Evolutionary conservation across 2,329 filamentous ascomycete species (phyloP).

Genomic region (Pyrenochaeta sp.): DNA sequence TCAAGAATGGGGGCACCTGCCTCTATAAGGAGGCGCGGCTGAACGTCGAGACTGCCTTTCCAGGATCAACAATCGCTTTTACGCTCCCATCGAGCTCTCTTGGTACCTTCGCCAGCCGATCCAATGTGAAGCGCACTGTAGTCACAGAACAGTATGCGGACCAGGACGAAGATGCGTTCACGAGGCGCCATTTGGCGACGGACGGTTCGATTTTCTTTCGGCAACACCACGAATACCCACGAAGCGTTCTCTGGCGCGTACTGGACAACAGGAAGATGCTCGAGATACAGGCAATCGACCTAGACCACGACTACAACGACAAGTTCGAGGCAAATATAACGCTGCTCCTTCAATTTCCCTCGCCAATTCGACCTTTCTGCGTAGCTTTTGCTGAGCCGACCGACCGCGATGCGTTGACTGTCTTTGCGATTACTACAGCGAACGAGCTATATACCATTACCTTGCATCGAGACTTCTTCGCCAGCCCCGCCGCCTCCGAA

Average conservation of each 20-base stretch:
- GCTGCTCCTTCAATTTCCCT: conserved; percentile 79
- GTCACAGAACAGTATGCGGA: conserved; percentile 51
- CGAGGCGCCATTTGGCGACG: conserved; percentile 73
- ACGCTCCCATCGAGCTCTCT: conserved; percentile 45
- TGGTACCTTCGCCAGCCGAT: conserved; percentile 44
- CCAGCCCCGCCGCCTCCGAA: conserved; percentile 73
- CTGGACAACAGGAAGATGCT: conserved; percentile 81
- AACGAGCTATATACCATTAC: conserved; percentile 84
- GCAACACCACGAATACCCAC: conserved; percentile 75
- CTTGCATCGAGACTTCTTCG: conserved; percentile 84
- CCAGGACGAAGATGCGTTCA: conserved; percentile 77
- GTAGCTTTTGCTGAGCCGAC: conserved; percentile 82
- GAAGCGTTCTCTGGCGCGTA: conserved; percentile 90
- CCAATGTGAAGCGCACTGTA: conserved; percentile 43
- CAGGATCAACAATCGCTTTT: conserved; percentile 74
- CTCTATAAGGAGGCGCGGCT: conserved; percentile 88
- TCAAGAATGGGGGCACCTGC: conserved; percentile 67
- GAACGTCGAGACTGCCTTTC: conserved; percentile 77
- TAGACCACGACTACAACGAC: conserved; percentile 72
- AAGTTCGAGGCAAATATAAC: conserved; percentile 74
- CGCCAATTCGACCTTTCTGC: conserved; percentile 76
- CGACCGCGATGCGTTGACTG: conserved; percentile 78
- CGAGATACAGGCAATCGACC: conserved; percentile 83
- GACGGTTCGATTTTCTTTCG: conserved; percentile 88
- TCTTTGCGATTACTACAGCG: conserved; percentile 81